phyloP scores from a whole-genome alignment of 257 asterid genomes.

The Salvia rosmarinus region DNA sequence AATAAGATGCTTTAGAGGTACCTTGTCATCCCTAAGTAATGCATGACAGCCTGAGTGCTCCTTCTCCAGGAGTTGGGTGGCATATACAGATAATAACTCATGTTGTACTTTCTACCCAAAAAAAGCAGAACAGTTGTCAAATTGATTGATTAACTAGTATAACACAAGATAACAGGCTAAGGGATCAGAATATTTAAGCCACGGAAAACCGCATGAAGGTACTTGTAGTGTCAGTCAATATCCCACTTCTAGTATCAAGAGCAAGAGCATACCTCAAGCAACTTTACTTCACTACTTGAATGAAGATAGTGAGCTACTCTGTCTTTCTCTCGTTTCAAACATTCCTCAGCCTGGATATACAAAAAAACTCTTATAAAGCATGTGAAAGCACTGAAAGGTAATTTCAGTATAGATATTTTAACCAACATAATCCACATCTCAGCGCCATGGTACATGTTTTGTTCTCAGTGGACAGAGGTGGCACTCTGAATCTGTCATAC shows the following conservation, averaged over 20 bases:
- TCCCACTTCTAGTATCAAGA: constrained; percentile 30
- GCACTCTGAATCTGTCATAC: neutral
- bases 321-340: constrained; percentile 59
- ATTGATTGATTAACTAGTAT: neutral
- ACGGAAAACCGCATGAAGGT: neutral
- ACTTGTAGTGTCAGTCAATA: neutral
- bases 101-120: constrained; percentile 58
- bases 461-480: constrained; percentile 1
- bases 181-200: neutral
- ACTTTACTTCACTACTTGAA: constrained; percentile 55
- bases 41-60: constrained; percentile 97
- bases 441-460: constrained; percentile 5
- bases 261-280: constrained; percentile 60
- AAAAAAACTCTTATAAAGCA: constrained; percentile 23
- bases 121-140: neutral
- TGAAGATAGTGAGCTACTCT: constrained; percentile 63
- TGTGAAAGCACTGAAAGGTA: constrained; percentile 12
- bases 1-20: constrained; percentile 31
- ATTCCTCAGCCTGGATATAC: constrained; percentile 59
- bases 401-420: neutral
- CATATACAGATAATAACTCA: constrained; percentile 61
- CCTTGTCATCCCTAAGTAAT: constrained; percentile 92
- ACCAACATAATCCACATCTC: constrained; percentile 7
- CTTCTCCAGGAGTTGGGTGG: constrained; percentile 74
- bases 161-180: neutral